Base-by-base conservation (phyloP, 2,329 filamentous ascomycete genomes). In the Neonectria hederae region DNA sequence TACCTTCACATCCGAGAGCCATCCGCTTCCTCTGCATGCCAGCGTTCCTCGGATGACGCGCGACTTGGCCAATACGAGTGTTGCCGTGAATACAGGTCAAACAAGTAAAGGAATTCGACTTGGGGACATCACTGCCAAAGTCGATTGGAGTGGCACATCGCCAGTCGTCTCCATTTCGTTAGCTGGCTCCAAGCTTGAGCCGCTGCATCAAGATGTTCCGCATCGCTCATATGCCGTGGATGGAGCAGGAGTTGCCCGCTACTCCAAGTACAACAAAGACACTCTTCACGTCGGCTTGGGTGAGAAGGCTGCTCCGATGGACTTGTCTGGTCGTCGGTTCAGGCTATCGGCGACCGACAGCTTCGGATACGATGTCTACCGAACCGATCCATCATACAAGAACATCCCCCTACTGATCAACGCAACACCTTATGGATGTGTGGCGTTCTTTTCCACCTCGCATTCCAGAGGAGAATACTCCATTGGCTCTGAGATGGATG, bases 381-480 rank as follows among this genome's bases (percentile, higher is more conserved):
- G 85, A 10, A 90, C 89, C 3, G 90, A 93, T 74, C 90, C 90
- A 0, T 81, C 92, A 58, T 93, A 93, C 80, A 93, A 93, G 78
- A 89, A 92, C 71, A 91, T 92, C 42, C 91, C 91, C 0, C 82
- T 93, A 0, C 80, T 93, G 28, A 89, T 93, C 76, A 91, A 91
- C 59, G 87, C 86, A 0, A 89, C 87, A 0, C 85, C 88, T 0
- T 73, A 84, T 3, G 90, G 89, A 0, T 90, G 87, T 54, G 84
- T 92, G 0, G 90, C 84, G 0, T 84, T 89, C 19, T 91, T 93
- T 75, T 92, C 90, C 0, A 90, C 89, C 0, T 87, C 86, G 2
- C 88, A 92, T 72, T 82, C 84, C 0, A 80, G 90, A 55, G 90
- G 89, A 0, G 84, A 83, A 17, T 92, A 89, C 80, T 86, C 86